Evolutionary conservation across 768 basidiomycete genomes (phyloP), one percentile per base, ranked within the genome.

Genomic region (Tephrocybe sp.): DNA sequence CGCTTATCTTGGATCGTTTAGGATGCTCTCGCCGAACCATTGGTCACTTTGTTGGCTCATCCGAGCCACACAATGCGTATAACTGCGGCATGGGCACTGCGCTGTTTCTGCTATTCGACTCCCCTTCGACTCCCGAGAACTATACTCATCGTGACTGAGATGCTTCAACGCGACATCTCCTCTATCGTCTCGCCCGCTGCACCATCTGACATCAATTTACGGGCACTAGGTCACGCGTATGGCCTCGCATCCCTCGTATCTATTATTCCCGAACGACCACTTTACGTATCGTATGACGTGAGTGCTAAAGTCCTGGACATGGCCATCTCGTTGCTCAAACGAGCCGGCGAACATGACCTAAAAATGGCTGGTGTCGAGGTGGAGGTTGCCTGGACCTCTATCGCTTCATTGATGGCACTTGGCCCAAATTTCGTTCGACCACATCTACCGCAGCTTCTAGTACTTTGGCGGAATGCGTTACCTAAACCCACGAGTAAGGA

Each of bases 401-500:
- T 99, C 46, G 85, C 89, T 0, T 86, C 93, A 1, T 70, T 98
- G 24, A 93, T 98, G 90, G 80, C 87, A 2, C 83, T 97, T 6
- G 96, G 95, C 0, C 92, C 90, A 3, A 89, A 92, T 58, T 97
- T 98, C 56, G 93, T 98, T 44, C 85, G 92, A 15, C 82, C 92
- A 0, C 94, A 99, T 64, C 79, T 98, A 1, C 89, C 95, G 0
- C 96, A 98, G 58, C 75, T 98, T 15, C 79, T 98, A 32, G 92
- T 98, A 0, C 80, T 99, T 3, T 99, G 97, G 97, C 78, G 97
- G 26, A 99, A 99, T 58, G 94, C 96, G 1, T 76, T 99, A 0
- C 94, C 97, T 1, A 99, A 98, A 67, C 87, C 92, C 0, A 94
- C 92, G 0, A 87, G 79, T 60, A 97, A 97, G 65, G 96, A 98